phyloP scores from a whole-genome alignment of 1,284 basidiomycete genomes.

The Leccinum proliferum region DNA sequence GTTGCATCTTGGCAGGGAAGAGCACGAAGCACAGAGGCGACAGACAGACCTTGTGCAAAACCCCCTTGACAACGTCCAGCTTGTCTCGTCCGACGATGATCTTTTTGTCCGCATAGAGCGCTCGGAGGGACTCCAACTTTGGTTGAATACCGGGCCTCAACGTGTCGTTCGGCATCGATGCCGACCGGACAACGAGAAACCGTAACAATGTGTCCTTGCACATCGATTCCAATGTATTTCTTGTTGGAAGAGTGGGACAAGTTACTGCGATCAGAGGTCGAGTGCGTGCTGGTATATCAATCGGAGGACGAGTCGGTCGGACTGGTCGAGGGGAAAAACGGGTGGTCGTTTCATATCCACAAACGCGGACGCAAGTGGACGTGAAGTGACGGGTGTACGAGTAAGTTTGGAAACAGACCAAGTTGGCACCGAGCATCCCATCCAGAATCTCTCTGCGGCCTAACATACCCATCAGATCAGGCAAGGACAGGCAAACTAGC shows the following conservation, averaged over 20 bases:
- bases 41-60: constrained; percentile 84
- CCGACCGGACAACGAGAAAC: constrained; percentile 95
- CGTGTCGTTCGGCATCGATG: constrained; percentile 92
- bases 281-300: constrained; percentile 1
- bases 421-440: constrained; percentile 96
- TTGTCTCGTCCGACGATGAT: constrained; percentile 99
- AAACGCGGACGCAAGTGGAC: constrained; percentile 93
- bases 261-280: constrained; percentile 32
- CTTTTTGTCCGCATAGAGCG: constrained; percentile 95
- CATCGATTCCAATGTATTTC: constrained; percentile 69
- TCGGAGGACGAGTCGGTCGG: constrained; percentile 14
- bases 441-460: constrained; percentile 91
- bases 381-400: constrained; percentile 96
- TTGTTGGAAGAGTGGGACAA: constrained; percentile 13
- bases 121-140: constrained; percentile 81
- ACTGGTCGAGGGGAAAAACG: constrained; percentile 35
- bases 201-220: constrained; percentile 81
- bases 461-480: constrained; percentile 15
- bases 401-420: constrained; percentile 97
- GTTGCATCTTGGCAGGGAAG: not conserved
- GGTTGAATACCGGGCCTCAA: constrained; percentile 81
- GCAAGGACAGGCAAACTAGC: not conserved
- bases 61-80: constrained; percentile 96
- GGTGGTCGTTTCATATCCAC: constrained; percentile 87
- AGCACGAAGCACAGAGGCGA: not conserved